Evolutionary conservation across 140 eudicot species (phyloP), one percentile per base, ranked within the genome.

Genomic region (Flaveria floridana): DNA sequence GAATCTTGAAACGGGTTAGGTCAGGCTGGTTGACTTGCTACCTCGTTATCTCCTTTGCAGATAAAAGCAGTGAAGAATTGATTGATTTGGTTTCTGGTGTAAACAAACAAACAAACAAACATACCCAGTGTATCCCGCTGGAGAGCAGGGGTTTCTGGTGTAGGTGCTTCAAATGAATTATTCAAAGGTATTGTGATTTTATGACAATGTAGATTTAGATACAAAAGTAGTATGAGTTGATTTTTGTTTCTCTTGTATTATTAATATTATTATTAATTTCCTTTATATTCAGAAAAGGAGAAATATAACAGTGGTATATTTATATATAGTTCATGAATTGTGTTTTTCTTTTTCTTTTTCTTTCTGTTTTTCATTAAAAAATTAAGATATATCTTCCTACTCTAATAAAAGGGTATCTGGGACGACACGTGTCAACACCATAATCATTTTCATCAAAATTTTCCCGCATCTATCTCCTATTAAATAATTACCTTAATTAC

Each of bases 1-100:
- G 14, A 55, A 28, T 6, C 14, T 28, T 63, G 68, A 14, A 30
- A n/a, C n/a, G 7, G 26, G 50, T 65, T 50, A 13, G 70, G 70
- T n/a, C 68, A 5, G 47, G 47, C 2, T 15, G 20, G 20, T 26
- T 13, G 2, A 59, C 7, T 2, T 0, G 1, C n/a, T 3, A 59
- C 9, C 66, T 23, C 3, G 3, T 59, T 25, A 87, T 85, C 2
- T 86, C 93, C 2, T 65, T 30, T 28, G 74, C 73, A 76, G 80
- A 51, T 76, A 51, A 65, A 14, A 48, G 30, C 55, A 64, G 39
- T 64, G 73, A 65, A 52, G 73, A 58, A 6, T 76, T 34, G 51
- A 70, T 44, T 52, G 42, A 74, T 61, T 23, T 42, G 77, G 77
- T 18, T 44, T 74, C 14, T 63, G 46, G 20, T 63, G 68, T 30